These are phyloP conservation scores for Hypericum androsaemum DNA, from an alignment of 345 rosid species.

Conservation along the genomic window DNA sequence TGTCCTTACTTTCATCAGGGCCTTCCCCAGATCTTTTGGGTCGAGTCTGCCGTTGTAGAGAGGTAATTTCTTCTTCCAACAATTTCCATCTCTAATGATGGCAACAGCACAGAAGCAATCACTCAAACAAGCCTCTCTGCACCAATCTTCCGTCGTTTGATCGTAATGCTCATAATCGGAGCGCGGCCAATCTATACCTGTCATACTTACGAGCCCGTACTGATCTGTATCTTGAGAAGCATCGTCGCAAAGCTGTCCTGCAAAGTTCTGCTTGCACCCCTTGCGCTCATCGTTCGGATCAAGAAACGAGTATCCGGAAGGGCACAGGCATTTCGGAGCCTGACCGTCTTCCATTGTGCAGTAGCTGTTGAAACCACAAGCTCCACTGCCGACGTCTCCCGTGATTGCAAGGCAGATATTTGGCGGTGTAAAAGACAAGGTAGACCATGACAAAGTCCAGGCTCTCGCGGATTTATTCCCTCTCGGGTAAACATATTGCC, in stretches of 20 bases:
- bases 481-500: slow-evolving; percentile 18
- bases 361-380: slow-evolving; percentile 28
- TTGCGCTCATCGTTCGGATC: slow-evolving; percentile 1
- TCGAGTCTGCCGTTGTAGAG: background rate
- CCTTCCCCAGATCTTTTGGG: background rate
- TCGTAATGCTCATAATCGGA: background rate
- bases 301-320: slow-evolving; percentile 9
- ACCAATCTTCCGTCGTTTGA: background rate
- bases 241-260: background rate
- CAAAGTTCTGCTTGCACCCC: slow-evolving; percentile 10
- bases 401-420: slow-evolving; percentile 4
- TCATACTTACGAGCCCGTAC: background rate
- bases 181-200: background rate
- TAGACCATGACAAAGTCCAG: slow-evolving; percentile 17
- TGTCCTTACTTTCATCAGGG: slow-evolving; percentile 1
- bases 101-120: slow-evolving; percentile 4
- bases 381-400: slow-evolving; percentile 5
- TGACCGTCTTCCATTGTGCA: slow-evolving; percentile 11
- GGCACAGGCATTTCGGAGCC: slow-evolving; percentile 17
- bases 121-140: slow-evolving; percentile 2
- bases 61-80: slow-evolving; percentile 4
- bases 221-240: background rate
- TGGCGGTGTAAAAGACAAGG: slow-evolving; percentile 11
- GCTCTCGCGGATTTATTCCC: background rate
- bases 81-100: background rate